These are phyloP conservation scores for Pseudonitzschia multistriata DNA, from an alignment of 108 stramenopile species.

Conservation along the genomic window DNA sequence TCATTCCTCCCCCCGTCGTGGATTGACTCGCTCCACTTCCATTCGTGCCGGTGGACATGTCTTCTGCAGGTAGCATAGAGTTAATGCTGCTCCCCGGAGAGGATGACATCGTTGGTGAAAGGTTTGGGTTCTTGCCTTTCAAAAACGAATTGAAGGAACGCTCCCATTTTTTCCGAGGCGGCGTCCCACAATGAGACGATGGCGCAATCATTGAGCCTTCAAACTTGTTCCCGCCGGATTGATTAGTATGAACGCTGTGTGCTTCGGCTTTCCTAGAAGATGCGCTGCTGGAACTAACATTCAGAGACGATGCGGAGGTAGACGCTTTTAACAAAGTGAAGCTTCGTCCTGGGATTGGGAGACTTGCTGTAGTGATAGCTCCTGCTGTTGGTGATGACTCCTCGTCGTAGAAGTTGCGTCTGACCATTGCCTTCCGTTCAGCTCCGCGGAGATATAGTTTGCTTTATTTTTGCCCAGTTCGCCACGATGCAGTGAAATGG, in stretches of 20 bases:
- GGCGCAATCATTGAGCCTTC: background rate
- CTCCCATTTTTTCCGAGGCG: conserved; percentile 12
- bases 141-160: background rate
- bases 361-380: background rate
- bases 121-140: background rate
- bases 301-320: background rate
- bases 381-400: background rate
- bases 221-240: background rate
- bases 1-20: conserved; percentile 4
- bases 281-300: background rate
- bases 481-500: too few relatives aligned
- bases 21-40: background rate
- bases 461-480: too few relatives aligned
- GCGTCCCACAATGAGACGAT: conserved; percentile 2
- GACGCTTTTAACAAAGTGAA: background rate
- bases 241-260: background rate
- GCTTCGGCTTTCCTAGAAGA: background rate
- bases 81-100: conserved; percentile 6
- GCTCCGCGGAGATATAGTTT: too few relatives aligned
- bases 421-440: background rate
- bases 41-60: conserved; percentile 1
- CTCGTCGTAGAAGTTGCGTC: background rate
- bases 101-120: conserved; percentile 13
- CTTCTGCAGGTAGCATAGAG: background rate
- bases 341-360: background rate